Evolutionary conservation across 768 basidiomycete genomes (phyloP).

Genomic region (Russula abietina): DNA sequence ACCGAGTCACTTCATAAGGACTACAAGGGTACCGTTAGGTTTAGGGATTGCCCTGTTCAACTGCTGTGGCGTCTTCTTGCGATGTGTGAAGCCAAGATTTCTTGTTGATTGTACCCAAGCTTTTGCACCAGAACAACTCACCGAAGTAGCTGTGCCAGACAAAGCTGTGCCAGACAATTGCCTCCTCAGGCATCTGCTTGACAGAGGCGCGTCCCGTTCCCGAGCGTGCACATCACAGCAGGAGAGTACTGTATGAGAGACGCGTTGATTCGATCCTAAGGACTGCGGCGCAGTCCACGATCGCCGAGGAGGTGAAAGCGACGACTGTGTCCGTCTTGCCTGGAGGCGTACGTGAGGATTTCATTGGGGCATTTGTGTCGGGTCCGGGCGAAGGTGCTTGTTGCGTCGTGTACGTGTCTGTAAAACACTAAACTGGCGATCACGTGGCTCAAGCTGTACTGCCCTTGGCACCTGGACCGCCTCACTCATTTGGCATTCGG

Average conservation of each 20-base stretch:
- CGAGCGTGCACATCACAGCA: not conserved
- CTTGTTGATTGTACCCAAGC: not conserved
- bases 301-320: not conserved
- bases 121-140: not conserved
- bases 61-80: conserved; percentile 6
- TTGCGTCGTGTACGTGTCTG: too few species aligned
- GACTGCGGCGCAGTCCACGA: not conserved
- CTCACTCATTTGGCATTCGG: not conserved
- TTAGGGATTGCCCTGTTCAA: too few species aligned
- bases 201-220: conserved; percentile 11
- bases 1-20: conserved; percentile 8
- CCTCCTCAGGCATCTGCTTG: conserved; percentile 20
- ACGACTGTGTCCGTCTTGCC: not conserved
- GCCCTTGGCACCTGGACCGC: too few species aligned
- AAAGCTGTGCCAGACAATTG: conserved; percentile 8
- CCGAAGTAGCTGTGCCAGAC: too few species aligned
- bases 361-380: not conserved
- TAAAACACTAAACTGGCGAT: too few species aligned
- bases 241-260: not conserved
- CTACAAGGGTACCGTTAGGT: not conserved
- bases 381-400: too few species aligned
- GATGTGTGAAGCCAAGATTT: not conserved
- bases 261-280: not conserved
- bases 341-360: conserved; percentile 16
- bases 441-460: not conserved